These are phyloP conservation scores for Malus hybrid DNA, from an alignment of 331 rosid genomes.

Conservation along the genomic window DNA sequence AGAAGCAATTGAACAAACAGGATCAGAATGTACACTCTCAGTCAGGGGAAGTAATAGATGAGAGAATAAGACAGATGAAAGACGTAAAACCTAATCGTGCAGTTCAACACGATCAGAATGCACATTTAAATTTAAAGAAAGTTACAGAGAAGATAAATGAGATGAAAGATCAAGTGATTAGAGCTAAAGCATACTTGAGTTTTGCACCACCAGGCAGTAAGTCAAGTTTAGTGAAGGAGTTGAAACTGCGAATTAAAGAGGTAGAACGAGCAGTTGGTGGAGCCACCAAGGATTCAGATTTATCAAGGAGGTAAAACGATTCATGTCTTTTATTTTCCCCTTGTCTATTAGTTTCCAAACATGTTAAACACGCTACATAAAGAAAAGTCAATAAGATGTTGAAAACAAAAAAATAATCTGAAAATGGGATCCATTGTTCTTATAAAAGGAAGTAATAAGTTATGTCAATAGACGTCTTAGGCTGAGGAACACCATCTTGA, in stretches of 20 bases:
- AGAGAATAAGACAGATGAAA: conserved; percentile 19
- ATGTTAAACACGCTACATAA: not conserved
- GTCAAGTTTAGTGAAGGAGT: conserved; percentile 69
- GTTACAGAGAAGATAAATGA: conserved; percentile 46
- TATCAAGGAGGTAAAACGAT: conserved; percentile 62
- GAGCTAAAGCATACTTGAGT: conserved; percentile 69
- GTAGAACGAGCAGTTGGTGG: conserved; percentile 64
- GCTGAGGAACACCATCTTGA: conserved; percentile 7
- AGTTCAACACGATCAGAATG: conserved; percentile 23
- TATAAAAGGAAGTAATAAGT: not conserved
- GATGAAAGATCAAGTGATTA: conserved; percentile 79
- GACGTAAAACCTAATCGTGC: conserved; percentile 20
- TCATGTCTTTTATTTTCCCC: not conserved
- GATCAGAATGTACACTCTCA: conserved; percentile 23
- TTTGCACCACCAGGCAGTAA: conserved; percentile 60
- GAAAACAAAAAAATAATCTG: not conserved
- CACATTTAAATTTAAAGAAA: conserved; percentile 22
- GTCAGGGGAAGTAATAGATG: conserved; percentile 21
- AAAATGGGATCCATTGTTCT: not conserved
- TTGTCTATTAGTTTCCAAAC: conserved; percentile 6
- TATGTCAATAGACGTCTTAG: not conserved
- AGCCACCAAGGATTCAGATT: conserved; percentile 56
- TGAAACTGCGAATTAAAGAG: conserved; percentile 70
- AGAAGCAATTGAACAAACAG: conserved; percentile 32
- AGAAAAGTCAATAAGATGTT: not conserved